These are phyloP conservation scores for Dryadomyces sulphureus DNA, from an alignment of 2,329 filamentous ascomycete genomes.

Conservation along the genomic window DNA sequence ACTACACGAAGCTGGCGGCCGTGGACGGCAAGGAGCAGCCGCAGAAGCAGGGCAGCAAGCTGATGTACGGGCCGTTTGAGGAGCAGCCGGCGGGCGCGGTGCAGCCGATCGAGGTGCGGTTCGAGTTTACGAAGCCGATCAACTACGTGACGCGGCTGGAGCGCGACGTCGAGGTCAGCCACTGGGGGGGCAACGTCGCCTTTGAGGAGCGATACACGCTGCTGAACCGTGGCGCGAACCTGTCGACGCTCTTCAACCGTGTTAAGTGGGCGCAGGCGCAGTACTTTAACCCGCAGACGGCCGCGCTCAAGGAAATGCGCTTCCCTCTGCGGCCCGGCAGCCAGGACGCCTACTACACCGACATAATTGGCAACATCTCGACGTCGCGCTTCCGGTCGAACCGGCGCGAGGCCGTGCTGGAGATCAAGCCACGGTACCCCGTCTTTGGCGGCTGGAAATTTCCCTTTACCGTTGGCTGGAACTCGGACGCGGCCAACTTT, in stretches of 20 bases:
- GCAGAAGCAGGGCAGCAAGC: constrained; percentile 68
- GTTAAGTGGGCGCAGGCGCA: constrained; percentile 58
- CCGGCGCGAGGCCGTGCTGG: constrained; percentile 65
- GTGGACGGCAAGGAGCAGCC: constrained; percentile 50
- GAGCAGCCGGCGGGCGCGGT: constrained; percentile 64
- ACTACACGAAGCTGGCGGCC: constrained; percentile 63
- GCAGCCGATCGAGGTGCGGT: constrained; percentile 65
- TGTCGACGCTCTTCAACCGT: constrained; percentile 58
- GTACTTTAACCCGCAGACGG: constrained; percentile 64
- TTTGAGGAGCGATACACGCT: constrained; percentile 90
- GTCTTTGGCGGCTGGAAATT: constrained; percentile 97
- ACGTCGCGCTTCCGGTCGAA: constrained; percentile 76
- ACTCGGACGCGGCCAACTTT: constrained; percentile 66
- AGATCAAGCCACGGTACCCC: constrained; percentile 90
- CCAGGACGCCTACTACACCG: constrained; percentile 82
- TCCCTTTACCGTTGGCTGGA: constrained; percentile 93
- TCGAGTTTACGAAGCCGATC: constrained; percentile 90
- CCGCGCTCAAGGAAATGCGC: constrained; percentile 67
- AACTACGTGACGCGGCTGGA: constrained; percentile 67
- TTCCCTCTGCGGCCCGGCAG: constrained; percentile 70
- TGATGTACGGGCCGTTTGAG: constrained; percentile 79
- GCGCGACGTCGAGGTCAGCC: constrained; percentile 86
- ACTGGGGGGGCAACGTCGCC: constrained; percentile 95
- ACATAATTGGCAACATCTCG: constrained; percentile 93
- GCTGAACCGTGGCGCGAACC: constrained; percentile 70